Evolutionary conservation across 805 yeast genomes (phyloP), one percentile per base, ranked within the genome.

Genomic region (Metschnikowia santaceciliae): DNA sequence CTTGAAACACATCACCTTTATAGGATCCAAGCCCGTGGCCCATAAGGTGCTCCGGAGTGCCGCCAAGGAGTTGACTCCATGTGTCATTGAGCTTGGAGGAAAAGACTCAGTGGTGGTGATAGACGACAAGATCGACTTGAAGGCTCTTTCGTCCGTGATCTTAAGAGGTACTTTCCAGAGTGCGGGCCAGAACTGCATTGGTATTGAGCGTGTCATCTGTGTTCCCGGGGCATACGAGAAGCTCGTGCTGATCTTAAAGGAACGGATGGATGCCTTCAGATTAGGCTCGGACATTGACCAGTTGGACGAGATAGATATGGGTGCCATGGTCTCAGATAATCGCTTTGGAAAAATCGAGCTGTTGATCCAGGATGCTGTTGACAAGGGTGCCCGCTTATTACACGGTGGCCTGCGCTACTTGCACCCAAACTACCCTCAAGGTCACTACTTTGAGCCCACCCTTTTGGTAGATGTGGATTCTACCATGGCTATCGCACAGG

Each of bases 161-260:
- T 79, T 94, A 86, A 79, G 99, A 63, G 99, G 99, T 34, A 86
- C 96, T 0, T 94, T 92, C 74, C 99, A 94, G 71, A 87, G 96
- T 48, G 88, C 96, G 0, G 99, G 99, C 11, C 99, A 94, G 70
- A 94, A 94, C 66, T 94, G 99, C 72, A 94, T 94, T 62, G 98
- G 99, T 36, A 88, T 94, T 49, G 99, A 94, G 71, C 78, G 99
- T 51, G 95, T 94, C 6, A 85, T 94, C 55, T 90, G 91, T 35
- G 76, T 89, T 42, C 87, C 86, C 4, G 72, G 74, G 39, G 80
- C 82, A 26, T 91, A 94, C 68, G 84, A 81, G 20, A 61, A 69
- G 40, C 69, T 94, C 39, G 84, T 85, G 1, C 69, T 71, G 0
- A 78, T 81, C 8, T 72, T 94, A 40, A 58, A 77, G 1, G 67